phyloP scores from a whole-genome alignment of 2,329 filamentous ascomycete genomes.

The Blastomyces emzantsi region DNA sequence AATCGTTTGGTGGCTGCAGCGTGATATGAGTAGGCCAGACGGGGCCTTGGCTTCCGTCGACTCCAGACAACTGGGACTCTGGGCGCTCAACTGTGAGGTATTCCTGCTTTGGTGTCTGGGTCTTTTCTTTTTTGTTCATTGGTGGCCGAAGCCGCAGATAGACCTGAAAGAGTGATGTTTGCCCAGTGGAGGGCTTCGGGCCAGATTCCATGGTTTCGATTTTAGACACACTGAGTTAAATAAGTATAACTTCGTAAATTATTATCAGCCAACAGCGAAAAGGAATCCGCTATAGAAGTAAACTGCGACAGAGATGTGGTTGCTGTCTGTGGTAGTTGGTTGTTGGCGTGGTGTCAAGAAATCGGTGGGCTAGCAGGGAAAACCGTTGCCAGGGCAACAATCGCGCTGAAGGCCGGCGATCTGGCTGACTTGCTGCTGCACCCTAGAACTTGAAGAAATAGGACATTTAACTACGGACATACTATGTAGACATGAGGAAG shows the following conservation, averaged over 20 bases:
- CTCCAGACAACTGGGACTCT: conserved; percentile 19
- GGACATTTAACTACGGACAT: background rate
- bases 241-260: background rate
- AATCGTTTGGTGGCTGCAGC: conserved; percentile 70
- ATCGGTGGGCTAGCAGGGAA: background rate
- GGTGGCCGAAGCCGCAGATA: conserved; percentile 77
- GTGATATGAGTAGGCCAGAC: conserved; percentile 58
- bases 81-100: conserved; percentile 61
- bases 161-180: conserved; percentile 68
- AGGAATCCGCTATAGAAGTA: no score
- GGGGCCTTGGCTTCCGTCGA: conserved; percentile 29
- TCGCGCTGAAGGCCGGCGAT: background rate
- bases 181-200: conserved; percentile 33
- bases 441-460: background rate
- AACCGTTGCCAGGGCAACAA: conserved; percentile 1
- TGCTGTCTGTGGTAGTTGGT: background rate
- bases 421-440: background rate
- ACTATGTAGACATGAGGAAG: background rate
- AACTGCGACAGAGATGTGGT: background rate
- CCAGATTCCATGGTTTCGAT: conserved; percentile 30
- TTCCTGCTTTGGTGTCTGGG: conserved; percentile 30
- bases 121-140: conserved; percentile 25
- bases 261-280: background rate
- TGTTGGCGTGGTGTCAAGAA: background rate
- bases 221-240: background rate